These are phyloP conservation scores for Epichloe sylvatica DNA, from an alignment of 2,329 filamentous ascomycete species.

Conservation along the genomic window DNA sequence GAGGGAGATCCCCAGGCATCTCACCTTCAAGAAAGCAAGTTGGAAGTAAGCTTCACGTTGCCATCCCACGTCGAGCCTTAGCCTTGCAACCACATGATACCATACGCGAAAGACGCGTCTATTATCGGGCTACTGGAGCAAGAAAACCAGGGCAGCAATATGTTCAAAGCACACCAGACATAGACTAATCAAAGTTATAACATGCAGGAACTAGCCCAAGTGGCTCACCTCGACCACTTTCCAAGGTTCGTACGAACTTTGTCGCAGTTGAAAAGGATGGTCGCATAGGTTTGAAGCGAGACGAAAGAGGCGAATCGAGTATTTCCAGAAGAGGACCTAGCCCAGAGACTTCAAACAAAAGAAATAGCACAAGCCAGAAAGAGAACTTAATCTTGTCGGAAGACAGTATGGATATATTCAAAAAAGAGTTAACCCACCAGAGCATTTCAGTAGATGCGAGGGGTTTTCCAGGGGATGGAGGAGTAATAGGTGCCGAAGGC, in stretches of 20 bases:
- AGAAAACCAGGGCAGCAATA: background rate
- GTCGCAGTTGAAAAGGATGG: slow-evolving; percentile 57
- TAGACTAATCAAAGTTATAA: slow-evolving; percentile 11
- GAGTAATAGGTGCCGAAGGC: background rate
- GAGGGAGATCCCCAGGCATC: slow-evolving; percentile 53
- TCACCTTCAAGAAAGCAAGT: slow-evolving; percentile 16
- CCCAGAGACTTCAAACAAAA: slow-evolving; percentile 19
- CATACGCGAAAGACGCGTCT: background rate
- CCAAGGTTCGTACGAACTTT: slow-evolving; percentile 63
- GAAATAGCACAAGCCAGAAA: slow-evolving; percentile 25
- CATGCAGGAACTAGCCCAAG: slow-evolving; percentile 21
- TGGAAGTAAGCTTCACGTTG: slow-evolving; percentile 10
- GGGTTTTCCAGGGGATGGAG: background rate
- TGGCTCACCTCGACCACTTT: slow-evolving; percentile 50
- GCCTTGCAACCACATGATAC: background rate
- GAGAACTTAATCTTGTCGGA: slow-evolving; percentile 16
- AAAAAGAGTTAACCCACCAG: background rate
- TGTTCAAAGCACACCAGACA: slow-evolving; percentile 3
- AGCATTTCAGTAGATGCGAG: background rate
- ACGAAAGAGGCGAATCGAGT: slow-evolving; percentile 25
- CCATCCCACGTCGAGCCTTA: background rate
- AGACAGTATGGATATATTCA: slow-evolving; percentile 8
- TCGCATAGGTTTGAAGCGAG: slow-evolving; percentile 36
- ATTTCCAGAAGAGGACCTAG: slow-evolving; percentile 23
- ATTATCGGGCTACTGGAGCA: background rate